Conservation (phyloP, 1,284 basidiomycete species). For the Macrocybe sp. region DNA sequence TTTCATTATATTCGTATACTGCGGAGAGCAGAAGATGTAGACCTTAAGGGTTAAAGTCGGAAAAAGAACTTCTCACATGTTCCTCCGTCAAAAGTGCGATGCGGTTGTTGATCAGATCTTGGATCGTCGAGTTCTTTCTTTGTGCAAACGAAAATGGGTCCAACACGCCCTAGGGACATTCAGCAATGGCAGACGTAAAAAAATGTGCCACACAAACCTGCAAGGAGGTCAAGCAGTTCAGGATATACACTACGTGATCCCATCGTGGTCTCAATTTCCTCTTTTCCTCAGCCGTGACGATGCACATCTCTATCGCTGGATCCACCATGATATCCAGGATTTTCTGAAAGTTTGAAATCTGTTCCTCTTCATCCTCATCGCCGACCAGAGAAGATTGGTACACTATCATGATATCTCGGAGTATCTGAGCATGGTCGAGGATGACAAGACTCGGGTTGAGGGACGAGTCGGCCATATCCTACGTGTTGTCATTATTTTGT, state of each 20-base stretch:
- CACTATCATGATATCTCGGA: conserved; percentile 85
- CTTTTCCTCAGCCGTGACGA: conserved; percentile 65
- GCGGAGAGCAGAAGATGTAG: conserved; percentile 5
- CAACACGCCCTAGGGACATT: conserved; percentile 51
- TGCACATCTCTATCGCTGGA: conserved; percentile 76
- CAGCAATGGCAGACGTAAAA: background rate
- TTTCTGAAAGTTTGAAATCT: conserved; percentile 54
- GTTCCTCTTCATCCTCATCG: conserved; percentile 45
- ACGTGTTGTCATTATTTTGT: conserved; percentile 1
- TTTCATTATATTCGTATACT: conserved; percentile 71
- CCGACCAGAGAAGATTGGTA: conserved; percentile 79
- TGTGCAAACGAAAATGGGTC: conserved; percentile 72
- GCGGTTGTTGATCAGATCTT: conserved; percentile 57
- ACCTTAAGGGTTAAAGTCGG: conserved; percentile 1
- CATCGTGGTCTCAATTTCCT: conserved; percentile 49
- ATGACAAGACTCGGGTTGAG: conserved; percentile 75
- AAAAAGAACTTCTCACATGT: conserved; percentile 55
- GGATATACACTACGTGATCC: conserved; percentile 78
- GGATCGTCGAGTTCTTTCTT: conserved; percentile 54
- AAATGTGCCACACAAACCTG: conserved; percentile 41
- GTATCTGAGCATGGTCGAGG: conserved; percentile 76
- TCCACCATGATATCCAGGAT: conserved; percentile 81
- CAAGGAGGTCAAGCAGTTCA: conserved; percentile 82
- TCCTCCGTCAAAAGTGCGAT: conserved; percentile 70
- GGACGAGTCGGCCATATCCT: conserved; percentile 75